Base-by-base conservation (phyloP, 2,329 filamentous ascomycete genomes). In the Domatiomyces globalis region DNA sequence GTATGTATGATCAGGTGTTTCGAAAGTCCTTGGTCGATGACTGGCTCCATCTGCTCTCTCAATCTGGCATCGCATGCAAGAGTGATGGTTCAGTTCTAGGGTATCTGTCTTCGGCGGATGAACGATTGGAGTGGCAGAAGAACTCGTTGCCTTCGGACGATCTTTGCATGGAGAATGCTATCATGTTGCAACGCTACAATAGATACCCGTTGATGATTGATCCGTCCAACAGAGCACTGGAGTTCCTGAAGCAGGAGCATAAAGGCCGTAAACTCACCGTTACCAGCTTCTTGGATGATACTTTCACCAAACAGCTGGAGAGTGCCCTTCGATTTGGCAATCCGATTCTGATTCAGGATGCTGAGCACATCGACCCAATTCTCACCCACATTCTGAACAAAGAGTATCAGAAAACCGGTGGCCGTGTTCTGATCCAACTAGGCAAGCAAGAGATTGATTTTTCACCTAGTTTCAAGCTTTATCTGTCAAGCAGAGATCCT, bases 391-490 rank as follows among this genome's bases (percentile, higher is more conserved):
- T 98, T 51, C 80, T 98, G 69, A 98, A 98, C 73, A 98, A 98
- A 68, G 92, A 98, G 65, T 98, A 98, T 68, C 94, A 98, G 69
- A 94, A 89, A 73, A 98, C 94, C 25, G 92, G 92, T 60, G 92
- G 92, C 19, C 90, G 92, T 77, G 90, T 96, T 45, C 81, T 98
- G 49, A 98, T 98, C 57, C 92, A 98, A 69, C 85, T 98, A 43
- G 92, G 92, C 63, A 95, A 92, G 69, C 94, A 98, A 69, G 89
- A 98, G 70, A 98, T 98, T 59, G 92, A 98, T 68, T 98, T 98
- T 71, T 98, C 92, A 48, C 90, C 92, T 1, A 81, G 89, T 0
- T 98, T 98, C 77, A 92, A 84, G 71, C 77, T 98, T 29, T 98
- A 94, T 67, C 74, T 98, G 42, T 95, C 90, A 0, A 98, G 94